These are phyloP conservation scores for Ophiosphaerella narmari DNA, from an alignment of 2,329 filamentous ascomycete species.

Conservation along the genomic window DNA sequence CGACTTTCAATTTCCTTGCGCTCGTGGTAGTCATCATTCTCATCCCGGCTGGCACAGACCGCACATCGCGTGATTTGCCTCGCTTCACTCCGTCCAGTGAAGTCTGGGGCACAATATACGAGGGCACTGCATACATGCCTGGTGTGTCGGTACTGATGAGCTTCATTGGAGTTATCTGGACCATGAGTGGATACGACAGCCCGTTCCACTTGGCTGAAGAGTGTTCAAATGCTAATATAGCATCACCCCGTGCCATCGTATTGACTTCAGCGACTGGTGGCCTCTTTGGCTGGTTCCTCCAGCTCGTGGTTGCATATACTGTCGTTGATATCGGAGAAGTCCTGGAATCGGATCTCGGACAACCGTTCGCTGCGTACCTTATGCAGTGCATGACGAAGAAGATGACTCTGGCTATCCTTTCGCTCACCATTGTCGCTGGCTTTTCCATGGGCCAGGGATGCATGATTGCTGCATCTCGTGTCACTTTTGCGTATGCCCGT, in stretches of 20 bases:
- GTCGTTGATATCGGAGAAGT: conserved; percentile 65
- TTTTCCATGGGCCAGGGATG: conserved; percentile 76
- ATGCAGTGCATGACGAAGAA: conserved; percentile 67
- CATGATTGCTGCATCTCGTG: conserved; percentile 69
- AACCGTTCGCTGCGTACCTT: conserved; percentile 73
- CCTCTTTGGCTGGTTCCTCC: conserved; percentile 72
- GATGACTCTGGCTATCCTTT: conserved; percentile 65
- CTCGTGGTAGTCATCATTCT: conserved; percentile 69
- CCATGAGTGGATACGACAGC: conserved; percentile 69
- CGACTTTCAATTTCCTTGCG: conserved; percentile 71
- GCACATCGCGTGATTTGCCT: conserved; percentile 57
- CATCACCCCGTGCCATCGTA: conserved; percentile 72
- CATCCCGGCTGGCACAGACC: conserved; percentile 65
- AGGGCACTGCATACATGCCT: conserved; percentile 68
- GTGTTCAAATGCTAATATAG: conserved; percentile 73
- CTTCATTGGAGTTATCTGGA: conserved; percentile 73
- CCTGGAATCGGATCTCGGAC: conserved; percentile 65
- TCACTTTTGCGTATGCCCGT: conserved; percentile 74
- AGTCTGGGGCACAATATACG: conserved; percentile 70
- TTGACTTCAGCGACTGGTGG: conserved; percentile 70
- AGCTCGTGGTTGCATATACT: conserved; percentile 74
- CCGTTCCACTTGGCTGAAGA: conserved; percentile 77
- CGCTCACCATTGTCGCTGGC: conserved; percentile 69
- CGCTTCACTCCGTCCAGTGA: conserved; percentile 62
- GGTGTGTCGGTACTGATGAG: conserved; percentile 72